Base-by-base conservation (phyloP, 352 stramenopile genomes). In the Pythium periplocum region DNA sequence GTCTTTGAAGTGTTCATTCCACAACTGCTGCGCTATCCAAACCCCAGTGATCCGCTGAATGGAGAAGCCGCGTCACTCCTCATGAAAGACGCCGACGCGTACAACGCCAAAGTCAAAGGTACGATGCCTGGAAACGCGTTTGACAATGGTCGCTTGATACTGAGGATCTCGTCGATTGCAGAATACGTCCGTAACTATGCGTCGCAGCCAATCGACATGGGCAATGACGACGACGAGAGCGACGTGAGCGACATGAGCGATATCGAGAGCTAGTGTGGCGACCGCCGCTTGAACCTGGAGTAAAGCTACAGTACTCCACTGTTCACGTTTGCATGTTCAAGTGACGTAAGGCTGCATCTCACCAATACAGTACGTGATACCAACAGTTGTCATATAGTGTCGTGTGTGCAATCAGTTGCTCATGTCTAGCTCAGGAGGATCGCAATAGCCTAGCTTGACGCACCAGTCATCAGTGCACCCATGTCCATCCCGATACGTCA, bases 1-100 rank as follows among this genome's bases (percentile, higher is more conserved):
- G 90, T 97, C 54, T 97, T 97, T 57, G 90, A 96, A 58, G 66
- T 96, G 50, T 97, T 97, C 73, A 86, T 97, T 53, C 90, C 90
- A 40, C 90, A 97, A 80, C 64, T 97, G 12, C 78, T 97, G 48
- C 77, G 83, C 35, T 97, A 97, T 52, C 90, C 90, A 32, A 97
- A 97, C 68, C 83, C 90, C 56, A 95, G 75, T 43, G 90, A 97
- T 52, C 90, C 90, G 34, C 66, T 97, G 37, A 97, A 97, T 51
- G 84, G 85, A 37, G 90, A 96, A 47, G 89, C 87, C 11, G 89
- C 89, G 6, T 89, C 87, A 17, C 60, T 96, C 52, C 69, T 96
- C 48, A 88, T 96, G 78, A 93, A 93, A 47, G 84, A 96, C 50
- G 77, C 67, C 26, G 84, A 94, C 42, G 75, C 66, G 39, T 97